Percentiles rank a stretch among this genome's conserved stretches.
phyloP scores from a whole-genome alignment of 2,329 filamentous ascomycete species.

The Dothideomycetes sp. region DNA sequence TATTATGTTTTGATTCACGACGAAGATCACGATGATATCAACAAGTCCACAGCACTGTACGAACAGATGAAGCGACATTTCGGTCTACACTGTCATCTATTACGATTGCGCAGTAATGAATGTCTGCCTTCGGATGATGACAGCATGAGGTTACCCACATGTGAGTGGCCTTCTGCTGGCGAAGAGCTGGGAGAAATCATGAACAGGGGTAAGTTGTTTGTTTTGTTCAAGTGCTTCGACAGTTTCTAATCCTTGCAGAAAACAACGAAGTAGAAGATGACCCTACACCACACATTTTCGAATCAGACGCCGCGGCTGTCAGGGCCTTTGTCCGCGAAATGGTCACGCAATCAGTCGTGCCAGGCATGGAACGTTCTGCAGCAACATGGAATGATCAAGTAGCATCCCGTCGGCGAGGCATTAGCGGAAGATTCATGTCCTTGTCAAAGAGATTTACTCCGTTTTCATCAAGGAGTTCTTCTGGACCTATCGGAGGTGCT shows the following conservation, averaged over 20 bases:
- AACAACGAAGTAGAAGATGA: constrained; percentile 61
- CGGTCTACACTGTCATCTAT: constrained; percentile 85
- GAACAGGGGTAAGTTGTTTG: constrained; percentile 42
- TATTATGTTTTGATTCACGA: constrained; percentile 97
- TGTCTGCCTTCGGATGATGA: constrained; percentile 88
- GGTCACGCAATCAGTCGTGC: constrained; percentile 87
- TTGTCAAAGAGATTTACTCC: constrained; percentile 82
- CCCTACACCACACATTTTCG: constrained; percentile 71
- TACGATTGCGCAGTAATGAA: constrained; percentile 74
- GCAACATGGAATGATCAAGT: constrained; percentile 96
- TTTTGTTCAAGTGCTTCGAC: background rate
- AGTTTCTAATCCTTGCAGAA: constrained; percentile 19
- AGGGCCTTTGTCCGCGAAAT: constrained; percentile 87
- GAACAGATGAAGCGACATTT: constrained; percentile 99
- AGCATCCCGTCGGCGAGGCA: constrained; percentile 75
- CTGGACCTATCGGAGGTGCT: constrained; percentile 43
- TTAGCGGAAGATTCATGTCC: constrained; percentile 89
- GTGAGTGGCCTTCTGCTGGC: constrained; percentile 79
- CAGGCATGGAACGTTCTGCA: constrained; percentile 89
- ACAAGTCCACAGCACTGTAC: constrained; percentile 78
- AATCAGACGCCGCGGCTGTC: constrained; percentile 83
- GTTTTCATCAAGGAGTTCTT: constrained; percentile 59
- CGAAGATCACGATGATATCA: constrained; percentile 89
- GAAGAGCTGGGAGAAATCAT: constrained; percentile 74
- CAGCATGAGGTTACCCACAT: constrained; percentile 68